A percentile compares a stretch with the other conserved stretches of the same genome.
These are phyloP conservation scores for Aspergillus pseudonomiae DNA, from an alignment of 2,329 filamentous ascomycete genomes.

Conservation along the genomic window DNA sequence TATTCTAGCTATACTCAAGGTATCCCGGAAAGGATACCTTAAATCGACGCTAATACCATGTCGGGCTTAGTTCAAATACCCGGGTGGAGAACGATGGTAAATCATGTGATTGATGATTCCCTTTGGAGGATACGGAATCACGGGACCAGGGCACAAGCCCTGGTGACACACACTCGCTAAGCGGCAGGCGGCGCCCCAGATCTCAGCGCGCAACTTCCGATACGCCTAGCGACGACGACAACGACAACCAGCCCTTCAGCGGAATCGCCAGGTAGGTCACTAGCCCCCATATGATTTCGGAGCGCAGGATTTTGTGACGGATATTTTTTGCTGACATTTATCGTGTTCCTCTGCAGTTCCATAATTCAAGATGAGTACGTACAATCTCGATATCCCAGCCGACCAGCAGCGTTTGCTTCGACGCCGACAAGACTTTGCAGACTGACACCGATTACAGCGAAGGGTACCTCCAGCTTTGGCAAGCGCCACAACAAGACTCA, in stretches of 20 bases:
- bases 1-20: neutral
- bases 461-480: slow-evolving; percentile 73
- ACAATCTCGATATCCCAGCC: slow-evolving; percentile 29
- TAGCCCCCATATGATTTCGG: slow-evolving; percentile 14
- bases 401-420: slow-evolving; percentile 24
- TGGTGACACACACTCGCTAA: slow-evolving; percentile 47
- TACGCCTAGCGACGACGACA: slow-evolving; percentile 49
- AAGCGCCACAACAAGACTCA: slow-evolving; percentile 98
- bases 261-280: slow-evolving; percentile 48
- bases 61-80: neutral
- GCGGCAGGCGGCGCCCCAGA: slow-evolving; percentile 37
- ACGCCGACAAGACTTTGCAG: slow-evolving; percentile 28
- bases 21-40: neutral
- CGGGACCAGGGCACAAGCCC: slow-evolving; percentile 40
- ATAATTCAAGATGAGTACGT: slow-evolving; percentile 64
- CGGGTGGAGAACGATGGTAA: neutral
- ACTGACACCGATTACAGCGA: slow-evolving; percentile 61
- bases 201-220: slow-evolving; percentile 41
- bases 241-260: slow-evolving; percentile 50
- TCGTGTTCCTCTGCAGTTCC: slow-evolving; percentile 39
- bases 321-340: slow-evolving; percentile 28
- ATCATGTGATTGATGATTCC: slow-evolving; percentile 16
- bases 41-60: neutral
- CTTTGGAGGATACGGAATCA: slow-evolving; percentile 17
- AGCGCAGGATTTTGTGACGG: slow-evolving; percentile 2